Conservation (phyloP, 805 yeast genomes). For the Saccharomycopsis guyanensis region DNA sequence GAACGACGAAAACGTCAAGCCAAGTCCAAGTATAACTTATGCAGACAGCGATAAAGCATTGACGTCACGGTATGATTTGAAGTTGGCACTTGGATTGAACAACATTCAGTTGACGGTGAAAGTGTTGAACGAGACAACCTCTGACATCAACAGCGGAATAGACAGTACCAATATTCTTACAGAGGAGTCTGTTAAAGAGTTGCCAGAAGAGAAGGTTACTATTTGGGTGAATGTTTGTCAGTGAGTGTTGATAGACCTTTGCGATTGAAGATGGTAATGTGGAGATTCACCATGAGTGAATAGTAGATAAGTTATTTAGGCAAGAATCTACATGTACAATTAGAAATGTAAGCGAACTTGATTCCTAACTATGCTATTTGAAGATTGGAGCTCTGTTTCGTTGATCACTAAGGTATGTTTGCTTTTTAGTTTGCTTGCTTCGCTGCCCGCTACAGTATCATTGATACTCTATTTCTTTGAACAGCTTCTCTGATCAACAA, state of each 20-base stretch:
- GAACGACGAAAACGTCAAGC: slow-evolving; percentile 38
- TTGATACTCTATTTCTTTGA: too few relatives aligned
- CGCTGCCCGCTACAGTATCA: too few relatives aligned
- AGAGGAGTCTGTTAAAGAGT: slow-evolving; percentile 23
- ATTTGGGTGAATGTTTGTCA: slow-evolving; percentile 34
- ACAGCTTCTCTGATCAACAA: too few relatives aligned
- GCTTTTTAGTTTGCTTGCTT: too few relatives aligned
- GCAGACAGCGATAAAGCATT: slow-evolving; percentile 26
- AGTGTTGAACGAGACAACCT: slow-evolving; percentile 4
- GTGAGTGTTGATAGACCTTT: slow-evolving; percentile 7
- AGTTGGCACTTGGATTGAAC: slow-evolving; percentile 40
- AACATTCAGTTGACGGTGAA: slow-evolving; percentile 24
- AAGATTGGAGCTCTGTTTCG: too few relatives aligned
- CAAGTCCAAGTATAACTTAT: slow-evolving; percentile 37
- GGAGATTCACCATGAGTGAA: too few relatives aligned
- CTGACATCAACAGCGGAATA: slow-evolving; percentile 31
- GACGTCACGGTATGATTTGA: slow-evolving; percentile 36
- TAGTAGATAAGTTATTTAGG: too few relatives aligned
- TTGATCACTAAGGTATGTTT: too few relatives aligned
- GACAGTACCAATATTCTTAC: slow-evolving; percentile 25
- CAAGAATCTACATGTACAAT: too few relatives aligned
- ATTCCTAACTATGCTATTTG: too few relatives aligned
- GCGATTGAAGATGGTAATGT: too few relatives aligned
- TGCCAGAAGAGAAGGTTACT: slow-evolving; percentile 29
- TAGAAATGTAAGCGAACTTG: too few relatives aligned